A percentile compares a stretch with the other conserved stretches of the same genome.
Evolutionary conservation across 2,329 filamentous ascomycete genomes (phyloP).

Genomic region (Penicillium digitatum): DNA sequence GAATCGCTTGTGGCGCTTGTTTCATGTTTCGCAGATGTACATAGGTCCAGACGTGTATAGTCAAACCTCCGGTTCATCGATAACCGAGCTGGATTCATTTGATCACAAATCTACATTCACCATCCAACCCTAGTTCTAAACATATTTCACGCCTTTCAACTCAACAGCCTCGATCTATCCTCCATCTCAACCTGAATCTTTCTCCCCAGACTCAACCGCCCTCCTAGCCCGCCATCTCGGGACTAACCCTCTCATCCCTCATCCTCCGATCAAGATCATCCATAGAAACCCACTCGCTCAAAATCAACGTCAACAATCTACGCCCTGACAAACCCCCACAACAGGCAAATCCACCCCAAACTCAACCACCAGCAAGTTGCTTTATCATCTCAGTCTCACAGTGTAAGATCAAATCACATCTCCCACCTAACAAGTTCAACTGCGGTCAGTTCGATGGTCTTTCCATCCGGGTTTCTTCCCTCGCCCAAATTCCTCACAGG

Average conservation of each 20-base stretch:
- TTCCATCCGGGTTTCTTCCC: background rate
- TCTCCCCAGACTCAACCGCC: constrained; percentile 19
- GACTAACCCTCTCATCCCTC: constrained; percentile 1
- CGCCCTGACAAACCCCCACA: constrained; percentile 21
- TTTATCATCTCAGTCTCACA: background rate
- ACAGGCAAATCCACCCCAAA: constrained; percentile 29
- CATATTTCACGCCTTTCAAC: background rate
- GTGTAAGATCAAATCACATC: background rate
- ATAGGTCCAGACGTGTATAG: constrained; percentile 5
- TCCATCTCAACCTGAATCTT: constrained; percentile 14
- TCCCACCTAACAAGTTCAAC: background rate
- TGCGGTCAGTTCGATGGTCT: background rate
- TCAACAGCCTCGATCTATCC: background rate
- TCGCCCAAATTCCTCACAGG: background rate
- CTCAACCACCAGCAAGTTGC: constrained; percentile 18
- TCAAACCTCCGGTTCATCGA: background rate
- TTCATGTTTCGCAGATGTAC: background rate
- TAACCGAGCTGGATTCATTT: background rate
- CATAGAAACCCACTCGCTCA: constrained; percentile 33
- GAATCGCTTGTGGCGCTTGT: background rate
- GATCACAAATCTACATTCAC: background rate
- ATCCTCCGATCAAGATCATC: constrained; percentile 30
- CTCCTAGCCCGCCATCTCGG: constrained; percentile 5
- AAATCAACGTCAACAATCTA: constrained; percentile 32
- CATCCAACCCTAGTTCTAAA: background rate